These are phyloP conservation scores for Lactarius akahatsu DNA, from an alignment of 768 basidiomycete genomes.

Conservation along the genomic window DNA sequence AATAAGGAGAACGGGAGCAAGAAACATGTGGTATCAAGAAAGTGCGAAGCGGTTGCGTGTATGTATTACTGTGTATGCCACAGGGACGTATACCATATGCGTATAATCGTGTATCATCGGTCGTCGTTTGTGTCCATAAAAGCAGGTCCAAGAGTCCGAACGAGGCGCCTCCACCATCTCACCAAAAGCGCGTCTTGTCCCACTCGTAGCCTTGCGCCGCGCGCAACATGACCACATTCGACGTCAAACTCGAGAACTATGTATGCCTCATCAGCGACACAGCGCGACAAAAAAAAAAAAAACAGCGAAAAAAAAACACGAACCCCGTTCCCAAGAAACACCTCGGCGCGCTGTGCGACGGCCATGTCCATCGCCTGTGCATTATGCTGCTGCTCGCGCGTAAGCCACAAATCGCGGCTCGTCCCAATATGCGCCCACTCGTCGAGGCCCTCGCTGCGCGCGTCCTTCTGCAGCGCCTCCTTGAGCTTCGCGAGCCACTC, in stretches of 20 bases:
- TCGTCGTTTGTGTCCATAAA: neutral
- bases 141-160: neutral
- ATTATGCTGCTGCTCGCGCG: constrained; percentile 45
- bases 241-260: constrained; percentile 29
- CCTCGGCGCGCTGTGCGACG: constrained; percentile 45
- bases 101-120: too few species aligned
- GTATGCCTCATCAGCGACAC: neutral
- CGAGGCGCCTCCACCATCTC: neutral
- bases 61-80: too few species aligned
- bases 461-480: constrained; percentile 33
- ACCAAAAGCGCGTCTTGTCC: constrained; percentile 24
- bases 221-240: constrained; percentile 26
- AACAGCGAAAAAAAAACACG: too few species aligned
- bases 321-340: constrained; percentile 54
- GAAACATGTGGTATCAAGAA: too few species aligned
- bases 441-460: constrained; percentile 18
- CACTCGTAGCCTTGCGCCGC: constrained; percentile 11
- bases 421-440: constrained; percentile 43
- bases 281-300: neutral
- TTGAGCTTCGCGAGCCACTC: constrained; percentile 44
- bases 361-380: constrained; percentile 51
- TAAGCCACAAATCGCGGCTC: constrained; percentile 42
- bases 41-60: too few species aligned
- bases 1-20: too few species aligned
- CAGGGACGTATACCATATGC: too few species aligned